Conservation (phyloP, 371 early-diverging fungal species). For the Mucor circinelloides region DNA sequence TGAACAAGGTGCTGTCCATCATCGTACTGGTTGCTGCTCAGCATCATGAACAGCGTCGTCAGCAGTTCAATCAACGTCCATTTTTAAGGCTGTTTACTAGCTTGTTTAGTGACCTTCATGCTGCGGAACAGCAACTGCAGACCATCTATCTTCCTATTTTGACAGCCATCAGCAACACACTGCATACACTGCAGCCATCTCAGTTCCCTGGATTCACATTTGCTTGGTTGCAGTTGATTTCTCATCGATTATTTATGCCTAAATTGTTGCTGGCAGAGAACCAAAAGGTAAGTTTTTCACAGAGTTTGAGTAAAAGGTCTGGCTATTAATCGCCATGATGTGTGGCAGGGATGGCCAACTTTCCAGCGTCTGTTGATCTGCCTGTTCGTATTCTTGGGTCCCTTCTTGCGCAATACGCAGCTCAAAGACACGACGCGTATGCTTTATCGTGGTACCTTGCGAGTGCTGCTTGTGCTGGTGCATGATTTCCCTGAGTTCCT, state of each 20-base stretch:
- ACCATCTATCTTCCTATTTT: conserved; percentile 73
- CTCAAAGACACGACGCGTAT: conserved; percentile 76
- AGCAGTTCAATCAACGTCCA: conserved; percentile 89
- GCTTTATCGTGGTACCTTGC: conserved; percentile 88
- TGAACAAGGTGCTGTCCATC: conserved; percentile 82
- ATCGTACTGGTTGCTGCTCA: conserved; percentile 83
- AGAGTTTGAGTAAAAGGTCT: conserved; percentile 6
- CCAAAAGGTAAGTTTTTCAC: conserved; percentile 54
- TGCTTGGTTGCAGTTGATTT: conserved; percentile 94
- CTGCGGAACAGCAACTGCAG: conserved; percentile 70
- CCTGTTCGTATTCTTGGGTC: conserved; percentile 85
- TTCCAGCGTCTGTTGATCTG: conserved; percentile 82
- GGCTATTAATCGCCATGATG: not conserved
- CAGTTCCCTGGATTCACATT: conserved; percentile 94
- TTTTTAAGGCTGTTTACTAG: conserved; percentile 90
- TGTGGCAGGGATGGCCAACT: conserved; percentile 78
- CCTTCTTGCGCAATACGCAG: conserved; percentile 75
- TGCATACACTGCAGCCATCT: conserved; percentile 85
- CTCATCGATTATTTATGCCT: conserved; percentile 93
- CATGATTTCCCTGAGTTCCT: conserved; percentile 98
- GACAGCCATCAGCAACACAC: conserved; percentile 76
- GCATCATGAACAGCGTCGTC: conserved; percentile 79
- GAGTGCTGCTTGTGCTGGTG: conserved; percentile 90
- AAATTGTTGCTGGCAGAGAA: conserved; percentile 77
- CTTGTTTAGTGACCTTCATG: conserved; percentile 81